These are phyloP conservation scores for Phylloporus scabripes DNA, from an alignment of 768 basidiomycete species.

Conservation along the genomic window DNA sequence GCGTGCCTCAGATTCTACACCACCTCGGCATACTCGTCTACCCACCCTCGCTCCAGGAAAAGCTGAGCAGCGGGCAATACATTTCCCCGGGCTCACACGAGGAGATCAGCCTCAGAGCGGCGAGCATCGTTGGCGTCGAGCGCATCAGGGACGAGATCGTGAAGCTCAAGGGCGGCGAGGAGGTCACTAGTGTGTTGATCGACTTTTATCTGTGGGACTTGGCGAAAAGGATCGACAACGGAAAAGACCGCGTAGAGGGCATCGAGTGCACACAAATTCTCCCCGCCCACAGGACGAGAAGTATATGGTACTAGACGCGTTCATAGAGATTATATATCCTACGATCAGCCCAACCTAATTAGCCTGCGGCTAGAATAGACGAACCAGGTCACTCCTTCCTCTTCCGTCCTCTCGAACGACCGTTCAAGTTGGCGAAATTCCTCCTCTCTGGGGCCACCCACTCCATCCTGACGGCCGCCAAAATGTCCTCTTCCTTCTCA, in stretches of 20 bases:
- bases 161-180: slow-evolving; percentile 19
- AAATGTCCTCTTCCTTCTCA: slow-evolving; percentile 24
- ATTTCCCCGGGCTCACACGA: slow-evolving; percentile 56
- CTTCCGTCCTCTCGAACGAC: slow-evolving; percentile 2
- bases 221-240: slow-evolving; percentile 67
- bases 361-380: not conserved
- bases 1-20: slow-evolving; percentile 87
- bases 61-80: slow-evolving; percentile 40
- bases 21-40: slow-evolving; percentile 75
- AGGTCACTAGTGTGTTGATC: slow-evolving; percentile 71
- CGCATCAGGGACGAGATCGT: slow-evolving; percentile 58
- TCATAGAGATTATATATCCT: slow-evolving; percentile 6
- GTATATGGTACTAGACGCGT: slow-evolving; percentile 71
- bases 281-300: slow-evolving; percentile 74
- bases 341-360: slow-evolving; percentile 10
- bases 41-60: slow-evolving; percentile 50
- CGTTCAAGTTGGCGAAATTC: slow-evolving; percentile 18
- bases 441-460: slow-evolving; percentile 26
- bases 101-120: slow-evolving; percentile 75
- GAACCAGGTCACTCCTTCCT: slow-evolving; percentile 3
- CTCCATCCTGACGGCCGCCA: slow-evolving; percentile 22
- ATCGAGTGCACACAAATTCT: slow-evolving; percentile 51
- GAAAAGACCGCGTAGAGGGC: slow-evolving; percentile 54
- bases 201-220: slow-evolving; percentile 93
- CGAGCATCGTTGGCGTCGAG: slow-evolving; percentile 78